These are phyloP conservation scores for Orbilia quercus DNA, from an alignment of 2,329 filamentous ascomycete species.

Conservation along the genomic window DNA sequence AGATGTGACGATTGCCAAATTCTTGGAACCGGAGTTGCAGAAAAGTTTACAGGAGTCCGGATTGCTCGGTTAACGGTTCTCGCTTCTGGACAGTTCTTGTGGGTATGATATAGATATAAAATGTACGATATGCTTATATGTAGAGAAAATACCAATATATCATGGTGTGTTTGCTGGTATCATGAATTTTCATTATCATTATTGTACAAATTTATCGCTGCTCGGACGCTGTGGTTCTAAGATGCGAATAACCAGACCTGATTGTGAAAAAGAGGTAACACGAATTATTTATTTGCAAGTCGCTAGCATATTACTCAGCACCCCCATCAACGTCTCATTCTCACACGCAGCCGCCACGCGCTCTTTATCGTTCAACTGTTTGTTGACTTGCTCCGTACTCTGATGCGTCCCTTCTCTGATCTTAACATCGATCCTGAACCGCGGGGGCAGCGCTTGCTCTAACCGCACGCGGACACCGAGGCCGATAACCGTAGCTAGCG, in stretches of 20 bases:
- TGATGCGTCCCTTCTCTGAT: slow-evolving; percentile 97
- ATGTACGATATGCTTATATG: slow-evolving; percentile 41
- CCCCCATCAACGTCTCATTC: slow-evolving; percentile 87
- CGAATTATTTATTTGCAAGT: slow-evolving; percentile 76
- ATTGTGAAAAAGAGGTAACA: too few relatives aligned
- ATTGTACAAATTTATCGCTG: background rate
- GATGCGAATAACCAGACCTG: too few relatives aligned
- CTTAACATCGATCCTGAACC: slow-evolving; percentile 89
- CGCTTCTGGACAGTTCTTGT: background rate
- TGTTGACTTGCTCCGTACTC: slow-evolving; percentile 94
- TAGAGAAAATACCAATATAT: slow-evolving; percentile 6
- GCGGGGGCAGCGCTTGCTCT: slow-evolving; percentile 88
- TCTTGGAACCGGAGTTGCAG: slow-evolving; percentile 93
- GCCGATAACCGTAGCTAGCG: slow-evolving; percentile 93
- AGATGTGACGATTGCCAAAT: slow-evolving; percentile 79
- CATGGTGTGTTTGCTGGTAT: background rate
- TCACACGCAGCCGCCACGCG: slow-evolving; percentile 92
- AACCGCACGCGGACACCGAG: slow-evolving; percentile 90
- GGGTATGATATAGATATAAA: slow-evolving; percentile 22
- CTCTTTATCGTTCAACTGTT: slow-evolving; percentile 96
- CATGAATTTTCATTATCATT: background rate
- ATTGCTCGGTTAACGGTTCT: slow-evolving; percentile 28
- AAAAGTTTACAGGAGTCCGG: slow-evolving; percentile 55
- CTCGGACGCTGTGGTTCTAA: too few relatives aligned
- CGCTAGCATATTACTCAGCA: slow-evolving; percentile 92